Evolutionary conservation across 2,329 filamentous ascomycete species (phyloP).

Genomic region (Monosporascus ibericus): DNA sequence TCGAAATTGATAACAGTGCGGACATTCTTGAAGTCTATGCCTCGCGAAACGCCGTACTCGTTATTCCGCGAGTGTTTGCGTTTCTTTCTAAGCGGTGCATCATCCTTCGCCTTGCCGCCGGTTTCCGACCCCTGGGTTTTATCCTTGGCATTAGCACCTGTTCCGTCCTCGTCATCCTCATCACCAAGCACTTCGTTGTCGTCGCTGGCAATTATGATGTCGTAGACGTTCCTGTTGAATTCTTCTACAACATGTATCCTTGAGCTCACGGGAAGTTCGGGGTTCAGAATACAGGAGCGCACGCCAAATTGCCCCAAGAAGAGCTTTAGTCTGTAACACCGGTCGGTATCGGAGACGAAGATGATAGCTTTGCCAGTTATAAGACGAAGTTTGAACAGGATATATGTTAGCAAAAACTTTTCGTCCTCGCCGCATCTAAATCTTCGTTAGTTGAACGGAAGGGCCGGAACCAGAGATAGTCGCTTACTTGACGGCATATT

Average conservation of each 20-base stretch:
- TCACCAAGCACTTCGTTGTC: constrained; percentile 78
- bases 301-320: constrained; percentile 97
- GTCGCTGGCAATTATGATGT: constrained; percentile 95
- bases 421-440: constrained; percentile 84
- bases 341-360: constrained; percentile 51
- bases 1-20: constrained; percentile 96
- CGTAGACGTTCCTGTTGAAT: constrained; percentile 95
- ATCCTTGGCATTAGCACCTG: constrained; percentile 40
- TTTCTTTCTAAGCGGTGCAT: constrained; percentile 48
- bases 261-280: constrained; percentile 87
- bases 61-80: constrained; percentile 64
- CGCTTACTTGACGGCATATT: constrained; percentile 74
- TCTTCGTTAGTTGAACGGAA: constrained; percentile 5
- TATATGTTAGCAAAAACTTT: constrained; percentile 87
- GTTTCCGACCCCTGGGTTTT: constrained; percentile 32
- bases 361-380: constrained; percentile 89
- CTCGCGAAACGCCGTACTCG: constrained; percentile 92
- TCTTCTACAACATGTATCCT: constrained; percentile 92
- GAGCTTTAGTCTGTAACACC: constrained; percentile 84
- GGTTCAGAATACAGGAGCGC: constrained; percentile 88
- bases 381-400: constrained; percentile 90
- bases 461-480: not conserved
- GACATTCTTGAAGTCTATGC: constrained; percentile 95
- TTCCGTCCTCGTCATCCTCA: constrained; percentile 37
- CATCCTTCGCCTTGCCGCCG: constrained; percentile 21